Evolutionary conservation across 495 filamentous ascomycete genomes (phyloP).

Genomic region (Parmelia sp.): DNA sequence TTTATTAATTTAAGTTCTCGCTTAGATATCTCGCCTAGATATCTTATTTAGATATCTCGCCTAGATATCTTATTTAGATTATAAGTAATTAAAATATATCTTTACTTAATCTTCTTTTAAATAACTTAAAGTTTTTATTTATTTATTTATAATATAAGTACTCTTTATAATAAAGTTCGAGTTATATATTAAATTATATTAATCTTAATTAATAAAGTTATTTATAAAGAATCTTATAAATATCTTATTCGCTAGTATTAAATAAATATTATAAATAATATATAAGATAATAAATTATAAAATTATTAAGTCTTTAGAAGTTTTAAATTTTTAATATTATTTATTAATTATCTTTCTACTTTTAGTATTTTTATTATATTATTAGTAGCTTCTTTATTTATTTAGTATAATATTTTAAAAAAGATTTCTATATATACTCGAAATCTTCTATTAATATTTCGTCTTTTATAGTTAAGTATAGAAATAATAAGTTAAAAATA

Average conservation of each 20-base stretch:
- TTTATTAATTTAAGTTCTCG: too few species aligned
- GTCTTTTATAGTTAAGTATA: neutral
- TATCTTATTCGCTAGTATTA: neutral
- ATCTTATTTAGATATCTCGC: too few species aligned
- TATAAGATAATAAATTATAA: conserved; percentile 3
- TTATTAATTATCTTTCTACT: neutral
- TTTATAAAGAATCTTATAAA: neutral
- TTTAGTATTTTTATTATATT: neutral
- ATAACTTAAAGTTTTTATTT: too few species aligned
- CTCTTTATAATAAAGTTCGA: too few species aligned
- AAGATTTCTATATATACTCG: neutral
- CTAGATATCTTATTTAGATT: too few species aligned
- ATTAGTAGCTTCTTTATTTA: neutral
- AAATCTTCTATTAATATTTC: neutral
- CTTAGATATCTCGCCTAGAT: too few species aligned
- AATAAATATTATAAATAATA: conserved; percentile 3
- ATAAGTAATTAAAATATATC: too few species aligned
- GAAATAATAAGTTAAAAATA: neutral
- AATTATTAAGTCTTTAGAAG: neutral
- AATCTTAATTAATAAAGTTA: neutral
- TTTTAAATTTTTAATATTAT: neutral
- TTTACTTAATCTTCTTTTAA: too few species aligned
- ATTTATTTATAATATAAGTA: too few species aligned
- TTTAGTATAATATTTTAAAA: neutral
- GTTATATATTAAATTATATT: too few species aligned